Base-by-base conservation (phyloP, 2,329 filamentous ascomycete species). In the Gaeumannomyces tritici region DNA sequence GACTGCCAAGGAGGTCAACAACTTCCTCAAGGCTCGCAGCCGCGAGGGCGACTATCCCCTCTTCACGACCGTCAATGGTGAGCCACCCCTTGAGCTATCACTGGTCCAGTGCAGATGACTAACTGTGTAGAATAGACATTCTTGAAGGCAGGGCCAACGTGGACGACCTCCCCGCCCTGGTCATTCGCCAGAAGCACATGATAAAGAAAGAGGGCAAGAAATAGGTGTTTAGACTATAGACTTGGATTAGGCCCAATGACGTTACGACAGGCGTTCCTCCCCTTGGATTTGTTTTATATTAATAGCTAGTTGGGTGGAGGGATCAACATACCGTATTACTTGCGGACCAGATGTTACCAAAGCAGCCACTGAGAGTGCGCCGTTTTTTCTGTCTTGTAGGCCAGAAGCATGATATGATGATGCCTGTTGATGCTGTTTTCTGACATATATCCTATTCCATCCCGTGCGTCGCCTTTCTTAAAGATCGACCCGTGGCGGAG, bases 1-100 rank as follows among this genome's bases (percentile, higher is more conserved):
- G 68, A 99, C 95, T 3, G 93, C 95, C 11, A 85, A 88, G 66
- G 95, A 99, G 74, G 93, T 99, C 55, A 90, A 96, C 77, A 86
- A 82, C 60, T 98, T 98, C 76, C 76, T 99, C 71, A 90, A 89
- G 79, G 85, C 85, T 60, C 83, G 89, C 67, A 89, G 89, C 0
- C 77, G 88, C 66, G 92, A 96, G 76, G 79, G 85, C 35, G 89
- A 96, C 61, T 99, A 96, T 73, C 95, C 95, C 26, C 79, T 99
- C 7, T 96, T 99, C 73, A 97, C 91, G 11, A 91, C 91, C 1
- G 93, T 98, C 60, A 87, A 91, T 66, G 86, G 69, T 70, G 51
- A 57, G 69, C 62, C 5, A 47, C 3, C 8, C 33, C 21, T 21
- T 18, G 35, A 27, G 27, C 29, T 33, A 11, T 11, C 12, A 7